Percentiles rank a stretch among this genome's conserved stretches.
Evolutionary conservation across 176 grass and related monocot genomes (phyloP).

Genomic region (Musa acuminata): DNA sequence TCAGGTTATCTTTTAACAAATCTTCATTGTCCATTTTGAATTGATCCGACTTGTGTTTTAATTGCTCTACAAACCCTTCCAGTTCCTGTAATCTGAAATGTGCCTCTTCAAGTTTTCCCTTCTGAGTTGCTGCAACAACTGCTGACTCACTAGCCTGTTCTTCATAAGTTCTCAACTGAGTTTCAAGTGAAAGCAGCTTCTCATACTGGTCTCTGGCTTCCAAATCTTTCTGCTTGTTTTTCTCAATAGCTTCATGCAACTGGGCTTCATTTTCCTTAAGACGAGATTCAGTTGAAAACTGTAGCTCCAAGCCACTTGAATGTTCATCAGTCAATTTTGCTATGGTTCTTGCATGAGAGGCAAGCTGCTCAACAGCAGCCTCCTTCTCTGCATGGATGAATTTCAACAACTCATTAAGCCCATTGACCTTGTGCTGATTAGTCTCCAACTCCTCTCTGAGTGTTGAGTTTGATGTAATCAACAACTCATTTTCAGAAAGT

Average conservation of each 20-base stretch:
- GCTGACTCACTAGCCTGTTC: slow-evolving; percentile 54
- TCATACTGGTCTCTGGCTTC: slow-evolving; percentile 60
- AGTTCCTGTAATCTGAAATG: slow-evolving; percentile 31
- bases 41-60: slow-evolving; percentile 37
- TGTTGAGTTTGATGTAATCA: slow-evolving; percentile 30
- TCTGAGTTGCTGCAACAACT: slow-evolving; percentile 36
- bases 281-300: slow-evolving; percentile 31
- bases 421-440: slow-evolving; percentile 34
- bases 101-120: slow-evolving; percentile 39
- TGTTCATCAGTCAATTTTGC: slow-evolving; percentile 36
- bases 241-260: slow-evolving; percentile 27
- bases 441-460: slow-evolving; percentile 56
- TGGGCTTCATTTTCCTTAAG: slow-evolving; percentile 34
- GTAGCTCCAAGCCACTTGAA: slow-evolving; percentile 38
- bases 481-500: slow-evolving; percentile 34
- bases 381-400: slow-evolving; percentile 32
- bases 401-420: slow-evolving; percentile 35
- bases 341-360: slow-evolving; percentile 31
- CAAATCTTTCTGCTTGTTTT: slow-evolving; percentile 39
- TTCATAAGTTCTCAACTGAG: slow-evolving; percentile 57
- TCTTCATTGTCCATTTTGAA: slow-evolving; percentile 44
- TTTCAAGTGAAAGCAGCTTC: slow-evolving; percentile 67
- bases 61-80: slow-evolving; percentile 37
- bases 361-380: slow-evolving; percentile 30
- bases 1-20: slow-evolving; percentile 41